These are phyloP conservation scores for Colletotrichum sp. DNA, from an alignment of 2,329 filamentous ascomycete species.

Conservation along the genomic window DNA sequence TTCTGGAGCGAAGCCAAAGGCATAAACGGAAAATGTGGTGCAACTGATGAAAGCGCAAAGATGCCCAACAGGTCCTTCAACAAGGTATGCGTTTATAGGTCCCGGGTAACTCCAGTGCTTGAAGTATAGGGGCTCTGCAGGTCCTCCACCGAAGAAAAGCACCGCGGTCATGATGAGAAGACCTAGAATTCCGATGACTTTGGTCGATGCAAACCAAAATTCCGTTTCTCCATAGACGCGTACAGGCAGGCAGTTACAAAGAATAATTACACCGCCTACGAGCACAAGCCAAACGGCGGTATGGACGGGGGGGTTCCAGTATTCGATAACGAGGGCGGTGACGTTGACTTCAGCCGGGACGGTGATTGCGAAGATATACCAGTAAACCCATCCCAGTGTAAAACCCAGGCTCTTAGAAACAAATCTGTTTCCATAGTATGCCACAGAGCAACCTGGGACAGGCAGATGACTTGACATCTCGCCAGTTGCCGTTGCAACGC, in stretches of 20 bases:
- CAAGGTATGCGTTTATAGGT: background rate
- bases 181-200: slow-evolving; percentile 57
- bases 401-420: slow-evolving; percentile 60
- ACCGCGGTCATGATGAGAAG: slow-evolving; percentile 68
- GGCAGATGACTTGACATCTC: slow-evolving; percentile 34
- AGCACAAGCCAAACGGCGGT: slow-evolving; percentile 23
- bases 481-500: slow-evolving; percentile 38
- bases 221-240: slow-evolving; percentile 57
- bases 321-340: slow-evolving; percentile 25
- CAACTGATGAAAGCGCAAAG: slow-evolving; percentile 19
- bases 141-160: slow-evolving; percentile 17
- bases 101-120: slow-evolving; percentile 15
- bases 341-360: slow-evolving; percentile 30
- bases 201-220: slow-evolving; percentile 60
- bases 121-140: slow-evolving; percentile 23
- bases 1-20: slow-evolving; percentile 25
- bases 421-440: slow-evolving; percentile 39
- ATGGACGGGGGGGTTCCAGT: slow-evolving; percentile 21
- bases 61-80: slow-evolving; percentile 22
- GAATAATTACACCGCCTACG: slow-evolving; percentile 15
- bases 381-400: slow-evolving; percentile 63
- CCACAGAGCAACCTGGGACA: background rate
- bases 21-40: slow-evolving; percentile 23
- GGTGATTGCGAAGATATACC: slow-evolving; percentile 56
- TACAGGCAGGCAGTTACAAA: slow-evolving; percentile 16